Percentiles rank a stretch among this genome's conserved stretches.
phyloP scores from a whole-genome alignment of 148 eudicot genomes.

The Simmondsia chinensis region DNA sequence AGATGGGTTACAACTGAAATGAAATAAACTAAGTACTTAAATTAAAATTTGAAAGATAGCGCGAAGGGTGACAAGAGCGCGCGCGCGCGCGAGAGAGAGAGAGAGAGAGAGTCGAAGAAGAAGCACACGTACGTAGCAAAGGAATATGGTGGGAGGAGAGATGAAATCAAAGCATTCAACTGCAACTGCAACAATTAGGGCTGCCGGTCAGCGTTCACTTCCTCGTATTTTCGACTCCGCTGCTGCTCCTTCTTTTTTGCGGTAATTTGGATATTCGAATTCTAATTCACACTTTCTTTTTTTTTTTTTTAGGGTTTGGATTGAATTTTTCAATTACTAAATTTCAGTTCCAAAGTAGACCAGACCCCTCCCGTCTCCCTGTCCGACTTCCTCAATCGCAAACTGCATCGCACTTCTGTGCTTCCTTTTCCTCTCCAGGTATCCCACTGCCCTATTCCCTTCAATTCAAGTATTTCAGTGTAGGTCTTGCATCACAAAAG shows the following conservation, averaged over 20 bases:
- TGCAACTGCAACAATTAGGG: constrained; percentile 18
- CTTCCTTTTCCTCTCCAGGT: constrained; percentile 31
- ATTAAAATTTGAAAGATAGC: no score
- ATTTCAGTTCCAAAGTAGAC: constrained; percentile 16
- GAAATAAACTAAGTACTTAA: no score
- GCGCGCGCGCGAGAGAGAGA: no score
- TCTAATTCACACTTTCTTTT: background rate
- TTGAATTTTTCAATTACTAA: background rate
- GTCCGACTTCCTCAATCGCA: constrained; percentile 49
- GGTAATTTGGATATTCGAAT: constrained; percentile 11
- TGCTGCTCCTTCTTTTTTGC: no score
- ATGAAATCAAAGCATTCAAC: constrained; percentile 20
- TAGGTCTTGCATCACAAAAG: no score
- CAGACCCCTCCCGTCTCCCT: constrained; percentile 30
- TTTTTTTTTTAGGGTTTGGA: background rate
- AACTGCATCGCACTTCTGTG: constrained; percentile 39
- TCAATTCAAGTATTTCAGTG: no score
- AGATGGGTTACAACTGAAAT: no score
- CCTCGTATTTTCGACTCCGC: constrained; percentile 19
- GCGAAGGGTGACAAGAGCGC: no score
- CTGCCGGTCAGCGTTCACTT: constrained; percentile 28
- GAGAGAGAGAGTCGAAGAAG: no score
- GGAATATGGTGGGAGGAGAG: no score
- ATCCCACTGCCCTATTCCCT: background rate
- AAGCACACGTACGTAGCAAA: no score